Base-by-base conservation (phyloP, 164 flowering plant genomes). In the Berberis thunbergii region DNA sequence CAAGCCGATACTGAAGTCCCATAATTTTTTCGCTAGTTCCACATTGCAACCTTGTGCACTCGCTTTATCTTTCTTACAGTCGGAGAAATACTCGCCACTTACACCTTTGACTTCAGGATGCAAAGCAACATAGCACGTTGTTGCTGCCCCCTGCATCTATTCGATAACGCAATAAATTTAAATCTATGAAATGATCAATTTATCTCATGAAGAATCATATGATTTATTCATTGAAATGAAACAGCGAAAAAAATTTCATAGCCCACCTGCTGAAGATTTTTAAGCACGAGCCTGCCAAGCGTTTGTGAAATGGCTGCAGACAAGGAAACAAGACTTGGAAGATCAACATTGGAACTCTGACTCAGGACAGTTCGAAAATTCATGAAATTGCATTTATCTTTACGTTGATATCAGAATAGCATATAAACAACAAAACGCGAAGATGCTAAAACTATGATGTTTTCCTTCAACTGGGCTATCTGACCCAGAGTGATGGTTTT, bases 61-160 rank as follows among this genome's bases (percentile, higher is more conserved):
- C 2, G 89, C 62, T 7, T 73, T 67, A 2, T 78, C 82, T 42
- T 72, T 26, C 69, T 86, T 87, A 57, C 79, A 65, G 71, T 87
- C 90, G 6, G 26, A 4, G 49, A 78, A 90, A 63, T 82, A 90
- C 65, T 83, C 75, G 0, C 97, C 90, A 7, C 76, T 78, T 7
- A 81, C 77, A 4, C 87, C 90, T 52, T 73, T 63, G 6, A 87
- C 82, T 42, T 84, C 76, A 2, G 97, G 88, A 68, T 84, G 81
- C 75, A 86, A 59, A 39, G 97, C 97, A 45, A 81, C 83, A 56
- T 86, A 90, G 66, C 92, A 90, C 58, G 88, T 81, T 8, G 97
- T 90, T 43, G 97, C 87, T 38, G 94, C 87, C 52, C 97, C 94
- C 97, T 89, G 62, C 49, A 67, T 39, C n/a, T 39, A 39, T 49